These are phyloP conservation scores for Angomonas desouzai DNA, from an alignment of 208 protist genomes.

Conservation along the genomic window DNA sequence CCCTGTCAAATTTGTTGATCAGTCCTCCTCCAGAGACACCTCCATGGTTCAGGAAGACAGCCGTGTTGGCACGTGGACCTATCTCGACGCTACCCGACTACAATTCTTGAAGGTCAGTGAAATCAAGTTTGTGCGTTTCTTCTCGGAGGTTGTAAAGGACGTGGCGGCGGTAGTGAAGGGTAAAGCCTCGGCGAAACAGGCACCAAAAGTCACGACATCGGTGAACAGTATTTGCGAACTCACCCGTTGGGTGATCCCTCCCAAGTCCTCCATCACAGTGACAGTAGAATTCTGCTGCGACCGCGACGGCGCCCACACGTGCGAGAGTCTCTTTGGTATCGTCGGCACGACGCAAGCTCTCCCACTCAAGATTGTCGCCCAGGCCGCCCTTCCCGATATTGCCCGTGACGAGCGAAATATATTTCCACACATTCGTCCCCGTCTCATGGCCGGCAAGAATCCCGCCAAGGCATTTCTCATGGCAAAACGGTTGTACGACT, in stretches of 20 bases:
- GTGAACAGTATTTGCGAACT: conserved; percentile 47
- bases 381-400: conserved; percentile 82
- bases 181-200: conserved; percentile 29
- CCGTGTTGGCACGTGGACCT: conserved; percentile 27
- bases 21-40: not conserved
- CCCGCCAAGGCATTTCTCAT: conserved; percentile 62
- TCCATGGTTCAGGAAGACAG: not conserved
- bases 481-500: conserved; percentile 87
- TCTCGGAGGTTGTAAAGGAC: conserved; percentile 64
- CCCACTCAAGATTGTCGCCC: conserved; percentile 38
- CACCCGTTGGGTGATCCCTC: conserved; percentile 82
- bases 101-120: not conserved
- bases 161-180: conserved; percentile 19
- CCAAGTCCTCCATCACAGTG: conserved; percentile 57
- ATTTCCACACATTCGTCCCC: conserved; percentile 58
- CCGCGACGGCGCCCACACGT: conserved; percentile 30
- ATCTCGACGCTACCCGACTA: conserved; percentile 24
- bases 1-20: conserved; percentile 1
- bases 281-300: conserved; percentile 82
- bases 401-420: conserved; percentile 77
- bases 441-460: conserved; percentile 19
- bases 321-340: conserved; percentile 67
- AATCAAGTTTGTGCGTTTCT: conserved; percentile 60
- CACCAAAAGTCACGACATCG: conserved; percentile 21
- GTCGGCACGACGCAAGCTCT: conserved; percentile 68